Base-by-base conservation (phyloP, 2,329 filamentous ascomycete genomes). In the Drechslerella coelobrocha region DNA sequence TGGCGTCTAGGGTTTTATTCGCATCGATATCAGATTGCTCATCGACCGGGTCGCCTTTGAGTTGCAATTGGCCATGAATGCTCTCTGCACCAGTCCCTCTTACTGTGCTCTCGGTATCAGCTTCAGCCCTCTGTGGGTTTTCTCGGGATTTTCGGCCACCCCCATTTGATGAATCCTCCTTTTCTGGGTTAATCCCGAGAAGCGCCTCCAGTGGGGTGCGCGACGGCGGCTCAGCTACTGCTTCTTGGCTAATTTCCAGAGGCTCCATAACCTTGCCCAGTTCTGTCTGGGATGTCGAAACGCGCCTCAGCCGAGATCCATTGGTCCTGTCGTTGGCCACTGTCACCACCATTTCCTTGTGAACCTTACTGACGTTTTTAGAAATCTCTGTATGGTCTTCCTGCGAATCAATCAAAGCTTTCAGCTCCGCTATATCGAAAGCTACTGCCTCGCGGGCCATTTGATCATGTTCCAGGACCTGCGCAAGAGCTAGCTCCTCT, bases 381-480 rank as follows among this genome's bases (percentile, higher is more conserved):
- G 34, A 4, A 14, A 2, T 3, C 17, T 39, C 12, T 4, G 4
- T 39, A 14, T 39, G 34, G 12, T 14, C 34, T 4, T 10, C 34
- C 12, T 39, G 4, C 12, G 34, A 39, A 14, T 39, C 34, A 4
- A n/a, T 26, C 43, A 48, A 48, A 9, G 43, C 43, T 4, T 23
- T 14, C 19, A 26, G 17, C 17, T 21, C 43, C 19, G 23, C 7
- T 21, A 48, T 10, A 7, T 48, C 23, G 43, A 48, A 48, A 48
- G 19, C 39, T 10, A 60, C 27, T 23, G 29, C 56, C n/a, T 12
- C 10, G n/a, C 45, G n/a, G 21, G 56, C 45, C 21, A 50, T 51
- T 19, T n/a, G 43, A 17, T 52, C 31, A 14, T 41, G 17, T 29
- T 60, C 43, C 29, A 51, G 1, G 10, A 60, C 51, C 9, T 50